These are phyloP conservation scores for Celoporthe dispersa DNA, from an alignment of 2,329 filamentous ascomycete species.

Conservation along the genomic window DNA sequence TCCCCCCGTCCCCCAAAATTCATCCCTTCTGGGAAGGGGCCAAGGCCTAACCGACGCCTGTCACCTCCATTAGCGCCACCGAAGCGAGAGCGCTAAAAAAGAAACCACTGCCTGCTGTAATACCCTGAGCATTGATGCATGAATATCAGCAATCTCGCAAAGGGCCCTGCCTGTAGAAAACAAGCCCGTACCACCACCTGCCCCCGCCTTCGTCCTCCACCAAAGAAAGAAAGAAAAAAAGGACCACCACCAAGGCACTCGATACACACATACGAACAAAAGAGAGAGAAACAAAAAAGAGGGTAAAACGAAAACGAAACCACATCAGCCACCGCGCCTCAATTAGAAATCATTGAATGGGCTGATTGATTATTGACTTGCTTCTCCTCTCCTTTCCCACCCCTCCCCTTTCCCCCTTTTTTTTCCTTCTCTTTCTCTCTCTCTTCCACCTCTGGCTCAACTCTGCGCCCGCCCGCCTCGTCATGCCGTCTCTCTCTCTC, in stretches of 20 bases:
- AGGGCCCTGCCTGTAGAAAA: neutral
- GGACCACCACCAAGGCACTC: neutral
- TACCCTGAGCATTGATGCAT: slow-evolving; percentile 27
- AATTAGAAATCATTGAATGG: neutral
- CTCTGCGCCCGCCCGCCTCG: slow-evolving; percentile 21
- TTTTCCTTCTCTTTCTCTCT: neutral
- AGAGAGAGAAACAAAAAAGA: neutral
- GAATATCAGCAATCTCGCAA: slow-evolving; percentile 27
- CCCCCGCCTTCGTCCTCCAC: neutral
- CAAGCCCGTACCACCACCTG: neutral
- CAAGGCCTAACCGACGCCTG: neutral
- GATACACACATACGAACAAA: neutral
- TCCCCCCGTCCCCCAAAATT: neutral
- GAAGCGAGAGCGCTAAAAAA: slow-evolving; percentile 1
- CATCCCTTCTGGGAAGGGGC: neutral
- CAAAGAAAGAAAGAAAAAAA: neutral
- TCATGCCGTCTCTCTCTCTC: neutral
- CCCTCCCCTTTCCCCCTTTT: neutral
- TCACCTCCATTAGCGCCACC: neutral
- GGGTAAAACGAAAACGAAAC: neutral
- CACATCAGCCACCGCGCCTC: neutral
- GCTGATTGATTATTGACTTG: neutral
- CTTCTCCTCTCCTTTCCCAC: neutral
- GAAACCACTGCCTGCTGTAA: neutral
- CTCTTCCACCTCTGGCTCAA: slow-evolving; percentile 14